Evolutionary conservation across 805 yeast species (phyloP).

Genomic region (Wickerhamiella sorbophila): DNA sequence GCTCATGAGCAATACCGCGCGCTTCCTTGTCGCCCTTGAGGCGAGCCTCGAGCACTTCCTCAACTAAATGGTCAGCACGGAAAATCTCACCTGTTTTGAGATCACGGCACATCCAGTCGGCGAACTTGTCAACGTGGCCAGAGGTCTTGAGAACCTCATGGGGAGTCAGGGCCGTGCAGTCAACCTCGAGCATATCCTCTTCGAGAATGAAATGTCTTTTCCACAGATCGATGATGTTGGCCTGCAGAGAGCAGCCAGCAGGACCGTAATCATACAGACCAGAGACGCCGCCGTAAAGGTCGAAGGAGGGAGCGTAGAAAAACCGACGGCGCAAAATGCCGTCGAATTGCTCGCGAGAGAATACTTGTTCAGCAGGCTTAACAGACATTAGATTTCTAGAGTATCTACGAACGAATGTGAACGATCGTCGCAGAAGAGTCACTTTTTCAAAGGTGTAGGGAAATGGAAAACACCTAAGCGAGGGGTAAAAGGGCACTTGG

Average conservation of each 20-base stretch:
- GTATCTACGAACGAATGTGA: neutral
- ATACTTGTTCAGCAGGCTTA: constrained; percentile 24
- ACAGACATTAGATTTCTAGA: constrained; percentile 11
- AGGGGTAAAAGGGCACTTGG: too few relatives aligned
- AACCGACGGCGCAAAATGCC: constrained; percentile 87
- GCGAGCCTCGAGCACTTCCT: constrained; percentile 92
- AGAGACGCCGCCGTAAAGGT: constrained; percentile 95
- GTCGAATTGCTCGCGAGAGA: constrained; percentile 80
- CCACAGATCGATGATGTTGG: constrained; percentile 89
- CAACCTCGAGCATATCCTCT: constrained; percentile 98
- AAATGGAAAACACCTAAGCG: neutral
- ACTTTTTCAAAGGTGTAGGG: neutral
- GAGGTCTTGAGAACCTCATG: constrained; percentile 95
- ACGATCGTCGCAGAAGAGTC: neutral
- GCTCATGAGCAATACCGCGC: constrained; percentile 59
- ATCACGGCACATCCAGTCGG: constrained; percentile 99
- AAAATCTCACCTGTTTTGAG: constrained; percentile 92
- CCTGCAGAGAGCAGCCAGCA: constrained; percentile 97
- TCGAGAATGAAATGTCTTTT: constrained; percentile 94
- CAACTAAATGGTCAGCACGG: constrained; percentile 96
- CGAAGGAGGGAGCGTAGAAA: constrained; percentile 95
- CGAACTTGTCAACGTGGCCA: constrained; percentile 97
- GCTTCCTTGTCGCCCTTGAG: constrained; percentile 96
- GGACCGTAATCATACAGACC: constrained; percentile 99
- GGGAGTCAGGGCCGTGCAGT: constrained; percentile 95